Evolutionary conservation across 768 basidiomycete species (phyloP).

Genomic region (Mycena belliarum): DNA sequence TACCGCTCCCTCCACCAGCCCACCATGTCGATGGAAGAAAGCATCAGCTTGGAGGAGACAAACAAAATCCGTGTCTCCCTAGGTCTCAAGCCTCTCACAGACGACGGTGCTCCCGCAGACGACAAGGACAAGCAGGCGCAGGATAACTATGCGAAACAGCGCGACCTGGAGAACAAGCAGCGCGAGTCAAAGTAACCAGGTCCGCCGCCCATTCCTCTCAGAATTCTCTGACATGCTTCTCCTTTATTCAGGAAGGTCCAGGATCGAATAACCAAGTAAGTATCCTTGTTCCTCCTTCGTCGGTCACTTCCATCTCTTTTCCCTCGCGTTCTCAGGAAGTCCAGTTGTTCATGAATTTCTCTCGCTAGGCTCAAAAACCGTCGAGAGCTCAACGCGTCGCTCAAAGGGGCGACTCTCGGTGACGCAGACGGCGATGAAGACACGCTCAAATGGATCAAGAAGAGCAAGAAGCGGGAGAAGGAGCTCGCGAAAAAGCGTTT

Average conservation of each 20-base stretch:
- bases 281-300: slow-evolving; percentile 34
- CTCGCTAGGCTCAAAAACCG: slow-evolving; percentile 86
- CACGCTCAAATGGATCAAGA: slow-evolving; percentile 88
- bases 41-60: slow-evolving; percentile 91
- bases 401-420: slow-evolving; percentile 92
- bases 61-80: slow-evolving; percentile 94
- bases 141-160: slow-evolving; percentile 76
- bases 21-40: slow-evolving; percentile 76
- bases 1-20: too few relatives aligned
- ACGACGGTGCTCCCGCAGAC: slow-evolving; percentile 69
- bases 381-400: slow-evolving; percentile 87
- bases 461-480: slow-evolving; percentile 87
- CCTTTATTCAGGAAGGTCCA: slow-evolving; percentile 57
- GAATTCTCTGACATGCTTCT: slow-evolving; percentile 28
- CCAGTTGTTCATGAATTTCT: slow-evolving; percentile 49
- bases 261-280: slow-evolving; percentile 88
- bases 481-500: slow-evolving; percentile 83
- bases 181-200: slow-evolving; percentile 71
- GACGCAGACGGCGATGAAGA: slow-evolving; percentile 82
- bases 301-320: slow-evolving; percentile 51
- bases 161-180: slow-evolving; percentile 69
- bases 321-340: slow-evolving; percentile 35
- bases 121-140: slow-evolving; percentile 84
- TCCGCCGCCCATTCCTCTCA: slow-evolving; percentile 23
- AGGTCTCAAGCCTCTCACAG: slow-evolving; percentile 91